Percentiles rank a stretch among this genome's conserved stretches.
These are phyloP conservation scores for Niebla homalea DNA, from an alignment of 495 filamentous ascomycete genomes.

Conservation along the genomic window DNA sequence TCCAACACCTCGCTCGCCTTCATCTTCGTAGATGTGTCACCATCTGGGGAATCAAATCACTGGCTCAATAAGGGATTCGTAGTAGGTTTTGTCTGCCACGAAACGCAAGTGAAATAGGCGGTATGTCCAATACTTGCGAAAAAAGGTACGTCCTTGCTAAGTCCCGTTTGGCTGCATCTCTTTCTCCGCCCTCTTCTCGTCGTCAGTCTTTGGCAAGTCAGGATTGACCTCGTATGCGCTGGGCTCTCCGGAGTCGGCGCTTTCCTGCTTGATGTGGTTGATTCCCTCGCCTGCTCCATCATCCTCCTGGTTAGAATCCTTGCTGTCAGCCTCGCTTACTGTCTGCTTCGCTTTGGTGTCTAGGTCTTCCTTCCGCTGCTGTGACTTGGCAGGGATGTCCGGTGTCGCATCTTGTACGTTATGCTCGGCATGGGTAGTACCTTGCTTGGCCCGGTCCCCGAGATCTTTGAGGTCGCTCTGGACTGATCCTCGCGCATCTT, in stretches of 20 bases:
- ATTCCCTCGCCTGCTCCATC: not conserved
- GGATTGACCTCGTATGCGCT: conserved; percentile 15
- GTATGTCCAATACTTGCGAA: no score
- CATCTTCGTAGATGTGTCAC: no score
- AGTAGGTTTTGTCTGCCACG: no score
- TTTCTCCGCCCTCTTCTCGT: conserved; percentile 13
- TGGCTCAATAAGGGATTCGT: no score
- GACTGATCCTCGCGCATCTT: not conserved
- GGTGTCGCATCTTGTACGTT: not conserved
- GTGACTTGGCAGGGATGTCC: not conserved
- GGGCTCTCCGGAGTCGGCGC: conserved; percentile 4
- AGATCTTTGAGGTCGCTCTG: not conserved
- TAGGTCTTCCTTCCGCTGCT: conserved; percentile 1
- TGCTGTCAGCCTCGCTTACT: not conserved
- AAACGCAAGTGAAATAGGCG: no score
- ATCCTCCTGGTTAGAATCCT: conserved; percentile 2
- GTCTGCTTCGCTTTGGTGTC: conserved; percentile 6
- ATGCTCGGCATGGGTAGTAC: not conserved
- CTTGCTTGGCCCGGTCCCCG: not conserved
- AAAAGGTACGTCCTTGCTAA: no score
- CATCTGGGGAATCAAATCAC: no score
- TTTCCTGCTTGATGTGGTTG: not conserved
- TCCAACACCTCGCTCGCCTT: no score
- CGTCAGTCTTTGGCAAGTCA: conserved; percentile 11
- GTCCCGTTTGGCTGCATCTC: conserved; percentile 12